Conservation (phyloP, 352 stramenopile species). For the Phytophthora foliorum region DNA sequence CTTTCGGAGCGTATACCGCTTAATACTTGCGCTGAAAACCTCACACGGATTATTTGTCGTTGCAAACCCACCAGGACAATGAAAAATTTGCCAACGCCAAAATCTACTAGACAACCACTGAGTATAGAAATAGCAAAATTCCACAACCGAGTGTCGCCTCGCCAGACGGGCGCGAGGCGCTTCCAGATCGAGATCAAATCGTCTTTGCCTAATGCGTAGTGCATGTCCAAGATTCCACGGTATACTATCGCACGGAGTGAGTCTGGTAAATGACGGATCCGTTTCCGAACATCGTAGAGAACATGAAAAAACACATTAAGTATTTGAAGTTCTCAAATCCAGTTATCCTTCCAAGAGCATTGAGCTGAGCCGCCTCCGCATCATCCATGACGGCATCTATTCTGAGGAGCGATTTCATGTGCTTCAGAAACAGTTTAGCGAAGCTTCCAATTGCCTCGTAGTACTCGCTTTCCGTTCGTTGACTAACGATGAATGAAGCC, state of each 20-base stretch:
- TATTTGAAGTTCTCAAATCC: slow-evolving; percentile 1
- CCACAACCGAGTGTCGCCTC: background rate
- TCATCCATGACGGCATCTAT: slow-evolving; percentile 1
- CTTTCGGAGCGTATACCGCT: background rate
- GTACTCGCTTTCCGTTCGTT: slow-evolving; percentile 1
- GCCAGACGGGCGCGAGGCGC: background rate
- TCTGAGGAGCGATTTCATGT: background rate
- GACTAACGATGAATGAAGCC: slow-evolving; percentile 7
- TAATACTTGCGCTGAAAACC: slow-evolving; percentile 14
- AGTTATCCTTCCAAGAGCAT: background rate
- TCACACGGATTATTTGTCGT: slow-evolving; percentile 30
- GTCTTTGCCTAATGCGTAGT: background rate
- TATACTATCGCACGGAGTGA: slow-evolving; percentile 1
- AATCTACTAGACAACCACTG: slow-evolving; percentile 8
- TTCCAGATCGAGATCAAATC: background rate
- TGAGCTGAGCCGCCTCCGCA: slow-evolving; percentile 6
- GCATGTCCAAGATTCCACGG: slow-evolving; percentile 7
- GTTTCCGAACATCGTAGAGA: slow-evolving; percentile 34
- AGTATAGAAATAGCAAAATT: slow-evolving; percentile 9
- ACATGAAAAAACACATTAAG: slow-evolving; percentile 26
- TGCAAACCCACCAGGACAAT: slow-evolving; percentile 13
- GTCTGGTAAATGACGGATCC: slow-evolving; percentile 10
- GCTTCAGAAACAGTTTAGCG: background rate
- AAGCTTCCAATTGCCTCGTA: background rate
- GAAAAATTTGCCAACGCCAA: slow-evolving; percentile 19